Conservation (phyloP, 75 land plant genomes). For the Ceratopteris richardii region DNA sequence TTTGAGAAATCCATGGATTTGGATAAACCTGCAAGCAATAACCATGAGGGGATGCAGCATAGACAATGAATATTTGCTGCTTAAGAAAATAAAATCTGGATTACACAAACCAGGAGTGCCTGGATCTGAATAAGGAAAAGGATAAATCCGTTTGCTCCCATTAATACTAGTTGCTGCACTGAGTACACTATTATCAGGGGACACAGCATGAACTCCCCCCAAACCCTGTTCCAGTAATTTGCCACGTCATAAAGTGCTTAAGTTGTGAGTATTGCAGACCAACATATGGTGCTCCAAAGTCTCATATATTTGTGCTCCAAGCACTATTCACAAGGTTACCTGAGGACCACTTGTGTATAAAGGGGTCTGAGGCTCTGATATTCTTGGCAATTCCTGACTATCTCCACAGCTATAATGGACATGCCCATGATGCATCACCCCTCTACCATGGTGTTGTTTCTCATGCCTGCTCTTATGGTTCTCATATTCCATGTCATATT, state of each 20-base stretch:
- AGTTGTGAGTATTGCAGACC: no score
- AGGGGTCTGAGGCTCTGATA: constrained; percentile 47
- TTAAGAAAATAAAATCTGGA: neutral
- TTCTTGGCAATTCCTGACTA: constrained; percentile 34
- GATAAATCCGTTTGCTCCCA: constrained; percentile 61
- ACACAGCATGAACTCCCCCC: constrained; percentile 18
- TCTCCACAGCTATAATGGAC: constrained; percentile 54
- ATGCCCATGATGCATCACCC: constrained; percentile 67
- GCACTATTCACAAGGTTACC: constrained; percentile 15
- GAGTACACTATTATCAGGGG: constrained; percentile 75
- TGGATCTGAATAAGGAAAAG: constrained; percentile 53
- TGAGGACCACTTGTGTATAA: constrained; percentile 42
- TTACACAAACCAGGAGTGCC: constrained; percentile 38
- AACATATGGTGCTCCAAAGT: no score
- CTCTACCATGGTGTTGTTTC: constrained; percentile 56
- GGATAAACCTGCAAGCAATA: constrained; percentile 38
- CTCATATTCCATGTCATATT: constrained; percentile 27
- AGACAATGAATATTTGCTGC: neutral
- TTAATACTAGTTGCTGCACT: constrained; percentile 45
- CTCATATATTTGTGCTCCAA: no score
- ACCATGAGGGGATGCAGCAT: neutral
- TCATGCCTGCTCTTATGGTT: constrained; percentile 25
- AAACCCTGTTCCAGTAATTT: neutral
- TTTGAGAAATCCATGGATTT: constrained; percentile 72
- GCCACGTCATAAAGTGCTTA: no score